Conservation (phyloP, 345 rosid species). For the Acer negundo region DNA sequence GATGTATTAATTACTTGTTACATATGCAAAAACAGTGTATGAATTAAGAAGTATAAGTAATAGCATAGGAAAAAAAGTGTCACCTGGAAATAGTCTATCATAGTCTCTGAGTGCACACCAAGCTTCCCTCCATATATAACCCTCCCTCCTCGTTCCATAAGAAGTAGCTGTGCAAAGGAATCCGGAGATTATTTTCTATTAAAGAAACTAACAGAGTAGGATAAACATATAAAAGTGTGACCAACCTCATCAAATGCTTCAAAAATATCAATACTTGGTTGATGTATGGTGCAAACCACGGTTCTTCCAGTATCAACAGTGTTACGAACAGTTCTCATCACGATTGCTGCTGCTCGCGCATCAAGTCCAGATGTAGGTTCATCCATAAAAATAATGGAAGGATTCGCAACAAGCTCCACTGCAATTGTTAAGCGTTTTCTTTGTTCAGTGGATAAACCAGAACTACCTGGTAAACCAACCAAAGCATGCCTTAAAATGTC, state of each 20-base stretch:
- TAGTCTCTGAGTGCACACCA: slow-evolving; percentile 49
- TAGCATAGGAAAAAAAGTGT: not conserved
- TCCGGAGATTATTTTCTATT: not conserved
- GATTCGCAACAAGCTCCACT: slow-evolving; percentile 91
- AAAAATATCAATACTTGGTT: slow-evolving; percentile 61
- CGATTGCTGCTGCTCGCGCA: slow-evolving; percentile 65
- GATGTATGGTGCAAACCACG: slow-evolving; percentile 64
- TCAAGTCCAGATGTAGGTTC: slow-evolving; percentile 66
- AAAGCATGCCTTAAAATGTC: slow-evolving; percentile 64
- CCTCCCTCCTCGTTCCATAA: slow-evolving; percentile 64
- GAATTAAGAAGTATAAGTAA: not conserved
- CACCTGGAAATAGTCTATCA: slow-evolving; percentile 58
- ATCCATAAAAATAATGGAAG: slow-evolving; percentile 67
- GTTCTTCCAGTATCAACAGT: slow-evolving; percentile 62
- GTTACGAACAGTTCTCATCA: slow-evolving; percentile 58
- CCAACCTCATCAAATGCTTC: slow-evolving; percentile 75
- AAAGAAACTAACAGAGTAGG: slow-evolving; percentile 7
- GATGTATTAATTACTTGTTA: not conserved
- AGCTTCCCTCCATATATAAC: slow-evolving; percentile 52
- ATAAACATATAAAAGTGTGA: not conserved
- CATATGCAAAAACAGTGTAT: not conserved
- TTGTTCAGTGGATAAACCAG: slow-evolving; percentile 92
- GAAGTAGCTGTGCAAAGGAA: slow-evolving; percentile 40
- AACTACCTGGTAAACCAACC: slow-evolving; percentile 87
- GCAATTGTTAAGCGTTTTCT: slow-evolving; percentile 92